Conservation (phyloP, 176 grass and related monocot genomes). For the Phyllostachys edulis region DNA sequence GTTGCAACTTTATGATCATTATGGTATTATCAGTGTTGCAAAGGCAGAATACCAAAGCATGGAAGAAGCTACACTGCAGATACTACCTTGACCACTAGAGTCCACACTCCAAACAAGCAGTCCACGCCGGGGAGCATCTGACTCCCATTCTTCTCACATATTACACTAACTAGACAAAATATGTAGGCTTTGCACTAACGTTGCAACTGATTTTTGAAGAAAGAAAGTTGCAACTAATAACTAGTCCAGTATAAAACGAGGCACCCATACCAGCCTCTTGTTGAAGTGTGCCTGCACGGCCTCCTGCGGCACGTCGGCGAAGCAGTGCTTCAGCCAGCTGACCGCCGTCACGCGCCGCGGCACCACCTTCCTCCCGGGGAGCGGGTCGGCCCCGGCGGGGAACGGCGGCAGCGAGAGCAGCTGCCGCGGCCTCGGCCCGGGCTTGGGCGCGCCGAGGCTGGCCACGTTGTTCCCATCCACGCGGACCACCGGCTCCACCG, state of each 20-base stretch:
- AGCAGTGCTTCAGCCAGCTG: slow-evolving; percentile 85
- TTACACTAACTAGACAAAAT: background rate
- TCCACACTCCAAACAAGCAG: background rate
- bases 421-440: slow-evolving; percentile 73
- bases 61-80: background rate
- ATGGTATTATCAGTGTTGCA: background rate
- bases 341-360: slow-evolving; percentile 54
- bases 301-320: slow-evolving; percentile 62
- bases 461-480: slow-evolving; percentile 59
- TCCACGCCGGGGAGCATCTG: background rate
- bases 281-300: slow-evolving; percentile 69
- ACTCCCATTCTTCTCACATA: background rate
- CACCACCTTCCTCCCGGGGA: slow-evolving; percentile 56
- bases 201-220: background rate
- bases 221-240: background rate
- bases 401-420: slow-evolving; percentile 75
- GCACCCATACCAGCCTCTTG: slow-evolving; percentile 46
- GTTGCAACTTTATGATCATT: background rate
- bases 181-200: background rate
- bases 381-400: slow-evolving; percentile 40
- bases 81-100: background rate
- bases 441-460: slow-evolving; percentile 56
- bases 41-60: background rate
- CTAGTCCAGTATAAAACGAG: background rate
- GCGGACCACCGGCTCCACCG: slow-evolving; percentile 43